Evolutionary conservation across 2,329 filamentous ascomycete genomes (phyloP), one percentile per base, ranked within the genome.

Genomic region (Colletotrichum salicis): DNA sequence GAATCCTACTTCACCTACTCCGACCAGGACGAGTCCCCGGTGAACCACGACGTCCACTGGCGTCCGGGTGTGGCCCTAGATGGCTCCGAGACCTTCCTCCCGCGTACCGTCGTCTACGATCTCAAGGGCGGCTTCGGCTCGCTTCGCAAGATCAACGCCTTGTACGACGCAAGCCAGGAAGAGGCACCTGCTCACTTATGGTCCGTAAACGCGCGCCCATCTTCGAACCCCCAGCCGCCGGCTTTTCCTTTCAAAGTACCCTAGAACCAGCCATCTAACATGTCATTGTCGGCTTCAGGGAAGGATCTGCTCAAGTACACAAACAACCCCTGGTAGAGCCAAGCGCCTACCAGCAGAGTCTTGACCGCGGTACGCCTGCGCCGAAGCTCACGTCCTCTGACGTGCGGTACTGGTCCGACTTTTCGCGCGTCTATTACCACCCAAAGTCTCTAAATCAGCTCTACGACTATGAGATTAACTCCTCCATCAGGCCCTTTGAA

Each of bases 341-440:
- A 71, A 94, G 90, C 78, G 85, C 90, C 58, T 98, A 97, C 80
- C 94, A 97, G 78, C 87, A 90, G 77, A 92, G 91, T 74, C 89
- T 98, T 3, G 93, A 98, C 76, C 83, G 90, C 35, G 95, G 94
- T 27, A 79, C 88, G 5, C 81, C 88, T 3, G 86, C 91, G 6
- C 89, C 93, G 0, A 83, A 86, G 64, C 86, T 97, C 24, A 92
- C 88, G 1, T 86, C 90, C 1, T 88, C 91, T 7, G 88, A 89
- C 12, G 93, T 98, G n/a, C 90, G 94, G 65, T 98, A 96, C 83
- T 99, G 96, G 96, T 97, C 95, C 37, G 96, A 99, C 81, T 98
- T 95, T 82, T 97, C 94, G 76, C 90, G 94, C 31, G 89, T 96
- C n/a, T 99, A 91, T 82, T 98, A 93, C 79, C 95, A 98, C 79